Base-by-base conservation (phyloP, 129 eudicot genomes). In the Sambucus nigra region DNA sequence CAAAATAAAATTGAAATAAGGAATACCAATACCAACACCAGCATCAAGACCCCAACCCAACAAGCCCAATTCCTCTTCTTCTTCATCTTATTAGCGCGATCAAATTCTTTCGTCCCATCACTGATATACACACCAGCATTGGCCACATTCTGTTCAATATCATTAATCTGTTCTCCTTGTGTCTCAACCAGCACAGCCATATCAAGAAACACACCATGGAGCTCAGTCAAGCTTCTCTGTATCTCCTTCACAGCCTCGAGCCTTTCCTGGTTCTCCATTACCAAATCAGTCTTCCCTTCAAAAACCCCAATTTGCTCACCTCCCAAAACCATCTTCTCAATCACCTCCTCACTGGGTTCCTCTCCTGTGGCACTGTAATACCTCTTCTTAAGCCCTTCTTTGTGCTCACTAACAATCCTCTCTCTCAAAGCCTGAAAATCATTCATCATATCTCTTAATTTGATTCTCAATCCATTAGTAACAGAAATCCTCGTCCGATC, bases 171-270 rank as follows among this genome's bases (percentile, higher is more conserved):
- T 17, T 71, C 75, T 5, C 78, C 78, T 41, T 71, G 78, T 17
- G 62, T 64, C 26, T 76, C 71, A 57, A 76, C 77, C 73, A 76
- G 38, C 19, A 67, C 78, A 19, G 78, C 78, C 83, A 76, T 76
- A 51, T 76, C 78, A 48, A 72, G 73, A 47, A 78, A 78, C 25
- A 68, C 71, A 19, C 65, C 66, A 51, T 78, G 84, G 9, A 78
- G 62, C 54, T 78, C 79, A 51, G 23, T 57, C 66, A 77, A 59
- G 55, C 77, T 77, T 20, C 57, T 77, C 52, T 77, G 76, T 24
- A 77, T 67, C 25, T 77, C 79, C 55, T 57, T 68, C 59, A 72
- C 65, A 38, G 79, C 79, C 17, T 77, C 84, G 31, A 59, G 65
- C 73, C 84, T 72, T 39, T 72, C 75, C 24, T 57, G 60, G 49